phyloP scores from a whole-genome alignment of 1,284 basidiomycete species.

The Fistulina hepatica region DNA sequence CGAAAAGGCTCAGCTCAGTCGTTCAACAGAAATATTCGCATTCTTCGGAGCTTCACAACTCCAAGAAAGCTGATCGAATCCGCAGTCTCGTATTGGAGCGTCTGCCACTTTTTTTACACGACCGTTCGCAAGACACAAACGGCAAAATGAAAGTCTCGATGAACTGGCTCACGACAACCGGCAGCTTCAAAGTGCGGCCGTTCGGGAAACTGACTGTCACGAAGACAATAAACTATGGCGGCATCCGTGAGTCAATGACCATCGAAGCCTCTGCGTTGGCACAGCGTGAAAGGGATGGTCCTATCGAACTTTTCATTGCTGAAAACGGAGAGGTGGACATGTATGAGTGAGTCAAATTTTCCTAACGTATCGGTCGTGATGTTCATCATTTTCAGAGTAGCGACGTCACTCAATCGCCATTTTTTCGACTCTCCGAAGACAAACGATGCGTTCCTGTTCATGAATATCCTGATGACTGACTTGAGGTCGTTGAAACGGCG shows the following conservation, averaged over 20 bases:
- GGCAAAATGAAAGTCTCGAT: neutral
- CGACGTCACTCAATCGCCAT: slow-evolving; percentile 66
- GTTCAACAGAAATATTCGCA: slow-evolving; percentile 70
- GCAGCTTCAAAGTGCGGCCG: slow-evolving; percentile 51
- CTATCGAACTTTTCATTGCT: slow-evolving; percentile 71
- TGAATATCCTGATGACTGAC: slow-evolving; percentile 89
- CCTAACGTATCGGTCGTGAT: slow-evolving; percentile 2
- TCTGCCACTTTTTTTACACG: slow-evolving; percentile 85
- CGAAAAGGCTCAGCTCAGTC: slow-evolving; percentile 57
- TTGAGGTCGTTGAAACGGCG: slow-evolving; percentile 75
- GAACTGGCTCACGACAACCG: slow-evolving; percentile 17
- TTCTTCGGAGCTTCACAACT: slow-evolving; percentile 38
- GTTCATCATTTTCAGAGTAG: slow-evolving; percentile 40
- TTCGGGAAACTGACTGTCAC: slow-evolving; percentile 53
- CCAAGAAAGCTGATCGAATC: slow-evolving; percentile 38
- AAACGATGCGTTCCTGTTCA: slow-evolving; percentile 80
- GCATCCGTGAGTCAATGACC: slow-evolving; percentile 37
- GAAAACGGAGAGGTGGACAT: slow-evolving; percentile 71
- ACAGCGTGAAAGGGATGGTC: slow-evolving; percentile 41
- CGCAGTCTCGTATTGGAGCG: slow-evolving; percentile 73
- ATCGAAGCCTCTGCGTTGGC: slow-evolving; percentile 73
- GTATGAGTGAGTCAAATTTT: slow-evolving; percentile 66
- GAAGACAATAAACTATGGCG: slow-evolving; percentile 46
- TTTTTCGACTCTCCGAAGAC: slow-evolving; percentile 67
- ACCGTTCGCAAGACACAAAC: slow-evolving; percentile 59